These are phyloP conservation scores for Saururus chinensis DNA, from an alignment of 164 flowering plant species.

Conservation along the genomic window DNA sequence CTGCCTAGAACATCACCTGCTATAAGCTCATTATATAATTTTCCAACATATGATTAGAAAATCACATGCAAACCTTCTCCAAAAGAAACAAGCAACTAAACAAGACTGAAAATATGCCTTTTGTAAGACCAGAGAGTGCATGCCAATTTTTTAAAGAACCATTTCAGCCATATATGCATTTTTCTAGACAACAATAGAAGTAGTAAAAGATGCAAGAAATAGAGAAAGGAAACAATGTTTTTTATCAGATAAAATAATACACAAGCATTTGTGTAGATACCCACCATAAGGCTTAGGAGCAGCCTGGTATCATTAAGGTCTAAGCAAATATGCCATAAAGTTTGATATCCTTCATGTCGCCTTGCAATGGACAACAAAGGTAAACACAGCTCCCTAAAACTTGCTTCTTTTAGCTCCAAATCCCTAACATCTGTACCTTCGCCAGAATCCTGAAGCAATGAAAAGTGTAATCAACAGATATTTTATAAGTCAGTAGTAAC, in stretches of 20 bases:
- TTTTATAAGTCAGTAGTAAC: not conserved
- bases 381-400: slow-evolving; percentile 35
- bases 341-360: slow-evolving; percentile 71
- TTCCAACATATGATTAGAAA: too few relatives aligned
- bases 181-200: too few relatives aligned
- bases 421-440: slow-evolving; percentile 21
- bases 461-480: not conserved
- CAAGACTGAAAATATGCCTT: too few relatives aligned
- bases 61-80: too few relatives aligned
- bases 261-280: not conserved
- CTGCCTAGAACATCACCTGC: too few relatives aligned
- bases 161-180: not conserved
- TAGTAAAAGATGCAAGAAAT: slow-evolving; percentile 1
- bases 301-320: slow-evolving; percentile 72
- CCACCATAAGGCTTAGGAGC: slow-evolving; percentile 75
- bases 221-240: not conserved
- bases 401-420: slow-evolving; percentile 27
- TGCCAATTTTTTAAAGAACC: not conserved
- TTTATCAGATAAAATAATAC: not conserved
- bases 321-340: slow-evolving; percentile 74
- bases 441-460: slow-evolving; percentile 35
- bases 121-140: too few relatives aligned
- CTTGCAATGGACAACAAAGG: slow-evolving; percentile 64
- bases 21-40: too few relatives aligned
- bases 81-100: too few relatives aligned